Evolutionary conservation across 2,329 filamentous ascomycete genomes (phyloP), one percentile per base, ranked within the genome.

Genomic region (Phialocephala sp.): DNA sequence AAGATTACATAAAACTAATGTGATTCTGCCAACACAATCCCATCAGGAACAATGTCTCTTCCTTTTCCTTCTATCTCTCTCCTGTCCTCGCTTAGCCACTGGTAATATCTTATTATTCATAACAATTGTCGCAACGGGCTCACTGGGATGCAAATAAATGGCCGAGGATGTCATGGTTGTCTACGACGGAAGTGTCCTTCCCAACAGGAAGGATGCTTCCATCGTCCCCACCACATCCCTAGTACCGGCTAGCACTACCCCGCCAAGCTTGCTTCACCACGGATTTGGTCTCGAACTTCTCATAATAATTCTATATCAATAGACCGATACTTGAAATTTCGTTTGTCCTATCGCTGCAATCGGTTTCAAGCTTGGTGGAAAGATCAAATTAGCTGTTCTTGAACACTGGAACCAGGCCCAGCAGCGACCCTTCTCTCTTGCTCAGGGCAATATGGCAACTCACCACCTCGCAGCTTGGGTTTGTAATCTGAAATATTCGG

Each of bases 391-490:
- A 32, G 24, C 14, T 15, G 50, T 4, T 8, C 6, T 18, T 32
- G n/a, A 50, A 50, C 9, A 2, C 11, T 8, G 14, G 24, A 9
- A n/a, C n/a, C 24, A 1, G 3, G 11, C 50, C 12, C 36, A 59
- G 15, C 36, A 39, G 8, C 6, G 8, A 18, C 57, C 32, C 35
- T 39, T 20, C 32, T 37, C 20, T 8, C n/a, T 27, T n/a, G n/a
- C 4, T 14, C 4, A 36, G 27, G 8, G 59, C 24, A 22, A 6
- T 63, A 84, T 83, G 82, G 80, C 82, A 24, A 84, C 82, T 39
- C 69, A 78, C n/a, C 71, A 77, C 52, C 74, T 84, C 32, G 82
- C 83, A n/a, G 72, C 74, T 2, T 85, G 83, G 83, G 77, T 79
- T n/a, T 73, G 74, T 8, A 74, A 75, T 62, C 77, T 85, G 4